Conservation (phyloP, 2,329 filamentous ascomycete species). For the Pseudogymnoascus sp. region DNA sequence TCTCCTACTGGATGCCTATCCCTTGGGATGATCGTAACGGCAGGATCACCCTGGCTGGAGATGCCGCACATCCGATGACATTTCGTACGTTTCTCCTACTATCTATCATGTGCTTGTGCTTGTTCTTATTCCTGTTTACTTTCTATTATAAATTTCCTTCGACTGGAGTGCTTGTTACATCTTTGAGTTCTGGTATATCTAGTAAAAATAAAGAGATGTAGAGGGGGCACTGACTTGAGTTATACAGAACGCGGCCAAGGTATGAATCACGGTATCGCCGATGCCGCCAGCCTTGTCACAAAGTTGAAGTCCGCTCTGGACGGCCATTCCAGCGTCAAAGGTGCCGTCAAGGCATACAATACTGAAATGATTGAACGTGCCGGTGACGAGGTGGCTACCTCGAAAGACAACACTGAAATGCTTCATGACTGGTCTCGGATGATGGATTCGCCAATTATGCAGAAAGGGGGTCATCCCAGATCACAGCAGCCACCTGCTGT, state of each 20-base stretch:
- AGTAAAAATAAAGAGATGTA: neutral
- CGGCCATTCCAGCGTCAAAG: slow-evolving; percentile 19
- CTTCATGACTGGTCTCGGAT: slow-evolving; percentile 38
- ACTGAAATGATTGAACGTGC: slow-evolving; percentile 40
- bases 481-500: neutral
- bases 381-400: slow-evolving; percentile 39
- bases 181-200: neutral
- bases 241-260: slow-evolving; percentile 38
- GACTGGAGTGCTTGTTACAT: neutral
- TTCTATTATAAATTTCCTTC: neutral
- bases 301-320: slow-evolving; percentile 21
- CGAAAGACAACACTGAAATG: slow-evolving; percentile 40
- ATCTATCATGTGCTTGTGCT: neutral
- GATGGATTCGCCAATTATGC: slow-evolving; percentile 29
- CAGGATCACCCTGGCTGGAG: slow-evolving; percentile 44
- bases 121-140: neutral
- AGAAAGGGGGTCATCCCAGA: slow-evolving; percentile 15
- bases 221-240: neutral
- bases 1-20: slow-evolving; percentile 32
- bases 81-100: slow-evolving; percentile 19
- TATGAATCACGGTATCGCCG: slow-evolving; percentile 41
- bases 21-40: slow-evolving; percentile 40
- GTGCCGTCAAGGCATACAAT: slow-evolving; percentile 37
- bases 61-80: slow-evolving; percentile 54
- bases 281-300: slow-evolving; percentile 26